Conservation (phyloP, 805 yeast species). For the Danielia reshetovae region DNA sequence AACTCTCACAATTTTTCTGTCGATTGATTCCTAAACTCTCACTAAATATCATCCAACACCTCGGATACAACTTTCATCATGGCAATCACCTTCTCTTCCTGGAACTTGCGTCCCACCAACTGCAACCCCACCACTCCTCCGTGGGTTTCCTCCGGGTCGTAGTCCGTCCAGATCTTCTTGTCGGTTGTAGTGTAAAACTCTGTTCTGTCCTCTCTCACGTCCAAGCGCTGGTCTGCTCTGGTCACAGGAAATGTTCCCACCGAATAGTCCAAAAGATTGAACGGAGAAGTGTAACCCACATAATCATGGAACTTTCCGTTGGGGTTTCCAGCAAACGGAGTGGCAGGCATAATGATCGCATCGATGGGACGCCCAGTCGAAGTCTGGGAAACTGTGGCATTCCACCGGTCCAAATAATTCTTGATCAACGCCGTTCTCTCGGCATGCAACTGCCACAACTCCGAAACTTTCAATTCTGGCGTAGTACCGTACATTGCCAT, state of each 20-base stretch:
- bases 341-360: conserved; percentile 1
- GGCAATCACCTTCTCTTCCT: conserved; percentile 58
- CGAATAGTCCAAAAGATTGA: conserved; percentile 6
- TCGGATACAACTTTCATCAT: conserved; percentile 41
- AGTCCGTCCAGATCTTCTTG: conserved; percentile 33
- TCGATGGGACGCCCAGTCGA: conserved; percentile 1
- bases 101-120: conserved; percentile 53
- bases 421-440: background rate
- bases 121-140: conserved; percentile 67
- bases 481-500: background rate
- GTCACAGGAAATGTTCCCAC: conserved; percentile 51
- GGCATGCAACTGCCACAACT: conserved; percentile 2
- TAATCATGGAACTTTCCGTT: conserved; percentile 27
- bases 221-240: conserved; percentile 44
- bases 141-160: conserved; percentile 47
- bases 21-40: too few relatives aligned
- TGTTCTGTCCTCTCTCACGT: conserved; percentile 18
- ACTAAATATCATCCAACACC: too few relatives aligned
- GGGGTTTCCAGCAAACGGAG: conserved; percentile 12
- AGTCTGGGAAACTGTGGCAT: background rate
- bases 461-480: background rate
- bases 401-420: background rate
- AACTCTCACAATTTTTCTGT: background rate
- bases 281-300: conserved; percentile 22
- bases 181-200: conserved; percentile 40